Evolutionary conservation across 1,139 yeast species (phyloP).

Genomic region (Debaryomyces coudertii): DNA sequence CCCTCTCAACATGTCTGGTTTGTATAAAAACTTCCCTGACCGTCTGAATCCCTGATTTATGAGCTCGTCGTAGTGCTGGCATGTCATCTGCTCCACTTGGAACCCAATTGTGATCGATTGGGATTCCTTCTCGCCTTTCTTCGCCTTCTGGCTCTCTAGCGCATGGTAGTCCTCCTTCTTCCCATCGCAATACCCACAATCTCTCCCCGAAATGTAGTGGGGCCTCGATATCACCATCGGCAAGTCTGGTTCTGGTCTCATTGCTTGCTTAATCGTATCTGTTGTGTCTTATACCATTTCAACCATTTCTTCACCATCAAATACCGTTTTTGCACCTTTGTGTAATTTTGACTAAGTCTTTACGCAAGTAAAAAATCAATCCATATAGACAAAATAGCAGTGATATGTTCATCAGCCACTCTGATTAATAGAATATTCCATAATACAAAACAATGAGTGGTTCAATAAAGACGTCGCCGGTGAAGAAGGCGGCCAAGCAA

Average conservation of each 20-base stretch:
- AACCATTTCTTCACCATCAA: background rate
- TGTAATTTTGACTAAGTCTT: background rate
- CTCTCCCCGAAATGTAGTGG: slow-evolving; percentile 24
- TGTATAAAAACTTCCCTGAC: slow-evolving; percentile 74
- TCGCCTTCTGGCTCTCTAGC: slow-evolving; percentile 26
- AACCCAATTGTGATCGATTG: slow-evolving; percentile 52
- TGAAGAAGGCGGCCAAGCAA: slow-evolving; percentile 11
- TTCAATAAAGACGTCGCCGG: slow-evolving; percentile 20
- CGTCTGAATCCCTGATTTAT: slow-evolving; percentile 79
- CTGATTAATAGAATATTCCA: background rate
- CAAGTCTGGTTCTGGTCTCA: slow-evolving; percentile 1
- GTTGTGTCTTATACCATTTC: background rate
- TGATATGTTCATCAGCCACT: slow-evolving; percentile 2
- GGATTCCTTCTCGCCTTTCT: slow-evolving; percentile 17
- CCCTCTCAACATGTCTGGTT: slow-evolving; percentile 67
- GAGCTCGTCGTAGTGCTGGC: slow-evolving; percentile 59
- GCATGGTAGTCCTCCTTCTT: slow-evolving; percentile 46
- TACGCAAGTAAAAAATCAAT: background rate
- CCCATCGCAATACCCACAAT: slow-evolving; percentile 71
- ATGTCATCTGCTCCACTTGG: slow-evolving; percentile 48
- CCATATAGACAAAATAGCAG: background rate
- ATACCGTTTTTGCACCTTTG: slow-evolving; percentile 2
- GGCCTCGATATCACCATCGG: slow-evolving; percentile 23
- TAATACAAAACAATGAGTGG: slow-evolving; percentile 15
- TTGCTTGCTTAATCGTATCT: background rate